Evolutionary conservation across 2,329 filamentous ascomycete genomes (phyloP).

Genomic region (Zymoseptoria passerinii): DNA sequence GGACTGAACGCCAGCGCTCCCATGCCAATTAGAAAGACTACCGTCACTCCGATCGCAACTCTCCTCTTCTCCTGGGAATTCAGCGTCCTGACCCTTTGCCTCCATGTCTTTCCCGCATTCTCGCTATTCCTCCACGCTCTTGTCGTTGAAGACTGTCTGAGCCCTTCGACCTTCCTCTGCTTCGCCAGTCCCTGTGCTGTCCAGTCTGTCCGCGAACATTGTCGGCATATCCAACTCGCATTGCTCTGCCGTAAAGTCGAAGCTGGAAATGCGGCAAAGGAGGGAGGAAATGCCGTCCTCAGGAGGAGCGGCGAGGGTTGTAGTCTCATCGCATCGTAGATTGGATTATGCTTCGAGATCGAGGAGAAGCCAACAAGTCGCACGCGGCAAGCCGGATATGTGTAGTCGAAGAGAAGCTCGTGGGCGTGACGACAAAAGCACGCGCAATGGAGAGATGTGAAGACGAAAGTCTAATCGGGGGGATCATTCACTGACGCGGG

Average conservation of each 20-base stretch:
- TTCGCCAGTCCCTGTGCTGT: background rate
- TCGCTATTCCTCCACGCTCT: background rate
- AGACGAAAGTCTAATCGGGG: background rate
- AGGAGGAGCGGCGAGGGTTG: slow-evolving; percentile 8
- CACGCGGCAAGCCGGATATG: background rate
- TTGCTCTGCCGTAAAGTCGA: background rate
- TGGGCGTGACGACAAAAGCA: background rate
- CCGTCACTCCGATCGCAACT: slow-evolving; percentile 25
- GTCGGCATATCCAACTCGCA: slow-evolving; percentile 16
- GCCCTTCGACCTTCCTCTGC: background rate
- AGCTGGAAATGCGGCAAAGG: background rate
- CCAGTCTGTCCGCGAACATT: slow-evolving; percentile 13
- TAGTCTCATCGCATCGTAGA: slow-evolving; percentile 20
- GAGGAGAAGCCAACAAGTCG: background rate
- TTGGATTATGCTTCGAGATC: background rate
- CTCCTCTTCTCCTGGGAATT: slow-evolving; percentile 17
- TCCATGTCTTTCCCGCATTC: slow-evolving; percentile 20
- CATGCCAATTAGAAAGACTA: slow-evolving; percentile 28
- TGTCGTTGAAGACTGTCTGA: background rate
- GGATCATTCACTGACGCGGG: background rate
- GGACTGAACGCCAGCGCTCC: slow-evolving; percentile 46
- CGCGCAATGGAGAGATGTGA: background rate
- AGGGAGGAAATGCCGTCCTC: background rate
- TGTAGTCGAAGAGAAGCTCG: background rate
- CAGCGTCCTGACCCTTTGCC: slow-evolving; percentile 18